phyloP scores from a whole-genome alignment of 2,329 filamentous ascomycete species.

The Venturia asperata region DNA sequence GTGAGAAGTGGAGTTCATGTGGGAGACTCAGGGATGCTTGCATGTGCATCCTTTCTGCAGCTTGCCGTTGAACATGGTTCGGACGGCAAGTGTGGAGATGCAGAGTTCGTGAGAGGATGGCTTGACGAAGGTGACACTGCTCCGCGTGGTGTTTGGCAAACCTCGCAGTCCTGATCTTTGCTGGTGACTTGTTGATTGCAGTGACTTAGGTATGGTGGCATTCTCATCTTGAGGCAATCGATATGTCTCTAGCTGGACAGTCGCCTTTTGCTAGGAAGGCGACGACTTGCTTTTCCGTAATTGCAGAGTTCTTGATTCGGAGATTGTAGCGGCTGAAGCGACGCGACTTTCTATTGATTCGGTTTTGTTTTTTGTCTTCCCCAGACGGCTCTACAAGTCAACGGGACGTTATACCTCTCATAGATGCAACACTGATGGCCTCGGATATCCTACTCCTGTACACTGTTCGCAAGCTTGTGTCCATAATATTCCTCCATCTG shows the following conservation, averaged over 20 bases:
- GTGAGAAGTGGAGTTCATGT: neutral
- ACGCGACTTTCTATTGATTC: neutral
- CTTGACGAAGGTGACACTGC: neutral
- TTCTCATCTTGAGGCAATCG: neutral
- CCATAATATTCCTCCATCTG: neutral
- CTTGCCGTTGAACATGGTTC: neutral
- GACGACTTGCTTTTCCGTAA: neutral
- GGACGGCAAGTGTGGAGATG: neutral
- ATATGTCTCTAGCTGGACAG: neutral
- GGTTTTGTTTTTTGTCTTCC: neutral
- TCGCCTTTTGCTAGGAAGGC: neutral
- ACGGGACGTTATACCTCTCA: neutral
- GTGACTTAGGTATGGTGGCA: too few species aligned
- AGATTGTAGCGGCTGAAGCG: neutral
- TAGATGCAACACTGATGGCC: neutral
- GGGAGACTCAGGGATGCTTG: neutral
- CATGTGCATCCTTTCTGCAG: neutral
- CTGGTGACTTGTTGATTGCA: neutral
- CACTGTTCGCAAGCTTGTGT: neutral
- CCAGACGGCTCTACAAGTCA: neutral
- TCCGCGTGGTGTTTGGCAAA: conserved; percentile 4
- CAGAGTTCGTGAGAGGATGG: neutral
- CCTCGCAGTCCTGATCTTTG: neutral
- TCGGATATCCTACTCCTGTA: neutral
- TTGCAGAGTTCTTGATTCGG: neutral